Evolutionary conservation across 306 rosid species (phyloP), one percentile per base, ranked within the genome.

Genomic region (Acacia confusa): DNA sequence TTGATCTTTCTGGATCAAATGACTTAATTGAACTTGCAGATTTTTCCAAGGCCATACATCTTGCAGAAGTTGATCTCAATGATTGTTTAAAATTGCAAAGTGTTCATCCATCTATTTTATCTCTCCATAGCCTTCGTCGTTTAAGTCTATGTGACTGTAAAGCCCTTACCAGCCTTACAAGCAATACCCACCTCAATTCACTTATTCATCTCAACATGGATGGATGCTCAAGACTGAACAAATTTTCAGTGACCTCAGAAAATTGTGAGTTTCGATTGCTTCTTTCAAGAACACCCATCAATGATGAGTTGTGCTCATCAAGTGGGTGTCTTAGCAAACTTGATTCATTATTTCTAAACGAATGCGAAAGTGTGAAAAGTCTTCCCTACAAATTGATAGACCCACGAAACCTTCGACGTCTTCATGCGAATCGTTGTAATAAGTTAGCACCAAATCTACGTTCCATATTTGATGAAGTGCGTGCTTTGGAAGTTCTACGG

Each of bases 61-160:
- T 67, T 17, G 3, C 11, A 3, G 5, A 66, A 32, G 25, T 34
- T 17, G 0, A 16, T 16, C 71, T 66, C 14, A 0, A 0, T 2
- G 6, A 34, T 2, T 66, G 45, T 3, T 12, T 13, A 34, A 34
- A 20, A 2, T 30, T 66, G 3, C 45, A 12, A 0, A 22, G 32
- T 24, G 32, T 58, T 24, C 65, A 58, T 24, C 65, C 30, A 0
- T 58, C 65, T 17, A 66, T 66, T 16, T 34, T 66, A 2, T 34
- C 71, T 32, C 38, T 32, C 2, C 5, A 34, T 15, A 66, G n/a
- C 12, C 71, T 66, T 32, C 4, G 3, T 13, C 0, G 0, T 3
- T 66, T 66, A 19, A 0, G 0, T 0, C 25, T 17, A 8, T 0
- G 0, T 1, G 0, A 0, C 0, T 65, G 44, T 9, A 15, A 27